Base-by-base conservation (phyloP, 2,329 filamentous ascomycete genomes). In the Sclerotiophoma versabilis region DNA sequence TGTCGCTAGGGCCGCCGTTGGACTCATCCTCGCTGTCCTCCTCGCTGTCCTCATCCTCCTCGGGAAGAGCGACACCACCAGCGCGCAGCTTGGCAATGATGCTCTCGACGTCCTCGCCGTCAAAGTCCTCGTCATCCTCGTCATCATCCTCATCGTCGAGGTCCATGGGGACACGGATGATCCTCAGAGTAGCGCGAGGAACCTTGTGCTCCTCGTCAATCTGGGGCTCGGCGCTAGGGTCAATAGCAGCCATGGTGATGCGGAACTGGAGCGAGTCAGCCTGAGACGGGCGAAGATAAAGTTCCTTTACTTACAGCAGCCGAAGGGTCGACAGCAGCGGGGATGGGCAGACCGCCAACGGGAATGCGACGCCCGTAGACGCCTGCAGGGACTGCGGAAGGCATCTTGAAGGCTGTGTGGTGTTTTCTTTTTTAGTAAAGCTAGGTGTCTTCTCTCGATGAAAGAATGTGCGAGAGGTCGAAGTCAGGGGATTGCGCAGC, bases 171-270 rank as follows among this genome's bases (percentile, higher is more conserved):
- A 88, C 84, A 76, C 93, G 93, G 75, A 98, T 84, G 65, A 99
- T 84, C 81, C 95, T 96, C 70, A 99, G 82, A 45, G 95, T 99
- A 48, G 95, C 90, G 67, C 93, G 90, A 67, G 88, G 84, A 58
- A 87, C 77, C 51, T 75, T 73, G 58, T 71, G 57, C 15, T 67
- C 63, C 27, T 76, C 74, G 38, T 76, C 74, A 49, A 75, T 71
- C 63, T 78, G 75, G 22, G 78, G 71, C 63, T 86, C 83, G 68
- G 90, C 90, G 70, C 86, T 92, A 54, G 95, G 95, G 75, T 99
- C 93, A 75, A 99, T 89, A 63, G 95, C 95, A 70, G 96, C 95
- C 95, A 99, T 99, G 71, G 93, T 98, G 73, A 99, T 92, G 76
- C 92, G 92, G 81, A 97, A 96, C 93, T 96, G 70, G 14, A 32